phyloP scores from a whole-genome alignment of 2,329 filamentous ascomycete species.

The Byssothecium circinans region DNA sequence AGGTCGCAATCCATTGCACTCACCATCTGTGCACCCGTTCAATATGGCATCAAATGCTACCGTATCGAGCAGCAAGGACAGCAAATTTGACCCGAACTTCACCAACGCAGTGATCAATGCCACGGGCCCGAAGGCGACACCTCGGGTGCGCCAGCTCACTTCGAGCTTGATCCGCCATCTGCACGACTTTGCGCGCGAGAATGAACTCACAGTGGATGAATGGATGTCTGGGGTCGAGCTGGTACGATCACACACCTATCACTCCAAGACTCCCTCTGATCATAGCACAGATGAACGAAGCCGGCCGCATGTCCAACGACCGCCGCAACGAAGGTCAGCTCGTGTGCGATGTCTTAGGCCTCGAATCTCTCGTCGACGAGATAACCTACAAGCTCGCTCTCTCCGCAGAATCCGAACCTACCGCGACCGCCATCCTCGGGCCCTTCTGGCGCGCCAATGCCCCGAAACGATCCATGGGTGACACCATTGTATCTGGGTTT shows the following conservation, averaged over 20 bases:
- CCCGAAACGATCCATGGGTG: conserved; percentile 69
- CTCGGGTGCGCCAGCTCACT: conserved; percentile 66
- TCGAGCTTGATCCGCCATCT: conserved; percentile 68
- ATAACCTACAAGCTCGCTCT: conserved; percentile 70
- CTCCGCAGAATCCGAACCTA: conserved; percentile 55
- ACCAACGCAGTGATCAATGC: conserved; percentile 72
- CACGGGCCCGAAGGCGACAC: conserved; percentile 69
- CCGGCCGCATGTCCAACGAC: conserved; percentile 63
- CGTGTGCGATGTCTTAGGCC: conserved; percentile 60
- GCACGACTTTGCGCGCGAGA: conserved; percentile 76
- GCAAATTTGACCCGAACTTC: conserved; percentile 72
- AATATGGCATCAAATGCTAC: conserved; percentile 25
- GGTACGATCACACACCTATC: conserved; percentile 42
- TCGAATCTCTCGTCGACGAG: conserved; percentile 70
- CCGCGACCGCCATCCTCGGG: conserved; percentile 77
- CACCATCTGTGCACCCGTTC: conserved; percentile 1
- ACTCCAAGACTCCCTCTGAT: not conserved
- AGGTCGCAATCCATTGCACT: not conserved
- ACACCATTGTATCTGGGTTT: conserved; percentile 61
- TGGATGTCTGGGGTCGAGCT: conserved; percentile 75
- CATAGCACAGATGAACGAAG: conserved; percentile 56
- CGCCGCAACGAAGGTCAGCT: conserved; percentile 66
- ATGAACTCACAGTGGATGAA: conserved; percentile 76
- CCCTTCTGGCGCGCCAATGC: conserved; percentile 81
- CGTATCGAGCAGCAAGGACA: conserved; percentile 18